Evolutionary conservation across 306 rosid genomes (phyloP), one percentile per base, ranked within the genome.

Genomic region (Casuarina glauca): DNA sequence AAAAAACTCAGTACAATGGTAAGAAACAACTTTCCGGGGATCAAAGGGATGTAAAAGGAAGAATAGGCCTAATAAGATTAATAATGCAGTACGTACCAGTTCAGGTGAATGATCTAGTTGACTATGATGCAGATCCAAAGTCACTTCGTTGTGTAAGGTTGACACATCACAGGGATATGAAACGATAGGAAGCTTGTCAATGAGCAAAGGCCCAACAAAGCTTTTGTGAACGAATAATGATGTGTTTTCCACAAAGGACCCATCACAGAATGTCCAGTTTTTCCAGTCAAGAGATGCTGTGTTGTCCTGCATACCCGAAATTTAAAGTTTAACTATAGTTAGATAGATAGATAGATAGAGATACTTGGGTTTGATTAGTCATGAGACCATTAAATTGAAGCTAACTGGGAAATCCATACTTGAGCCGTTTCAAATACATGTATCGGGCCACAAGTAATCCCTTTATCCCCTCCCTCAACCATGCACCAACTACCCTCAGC

Each of bases 361-460:
- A 71, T 63, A 41, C 9, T 62, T 70, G 48, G 15, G 26, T 26
- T 12, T 50, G 8, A 12, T 4, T 57, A 2, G 60, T 38, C 67
- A 81, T 74, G 42, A 62, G 72, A 55, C 58, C 20, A 19, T 53
- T 45, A n/a, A 19, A 70, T 43, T 41, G 26, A 66, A 55, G 72
- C 69, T 26, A 36, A 64, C 42, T 38, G 50, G 35, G 36, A 72
- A 75, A 71, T 52, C 38, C 76, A 67, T 87, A 90, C 98, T 90
- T 55, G 78, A 77, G 68, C 77, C 20, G 53, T 85, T 73, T 93
- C 98, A 87, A 84, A 91, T 60, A 93, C 97, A 45, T 93, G 98
- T 80, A 93, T 89, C 67, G 94, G 87, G 38, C 84, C 83, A 16
- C 80, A 73, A 49, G 74, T 63, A 32, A 70, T 76, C 75, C 68